These are phyloP conservation scores for Exophiala calicioides DNA, from an alignment of 2,329 filamentous ascomycete genomes.

Conservation along the genomic window DNA sequence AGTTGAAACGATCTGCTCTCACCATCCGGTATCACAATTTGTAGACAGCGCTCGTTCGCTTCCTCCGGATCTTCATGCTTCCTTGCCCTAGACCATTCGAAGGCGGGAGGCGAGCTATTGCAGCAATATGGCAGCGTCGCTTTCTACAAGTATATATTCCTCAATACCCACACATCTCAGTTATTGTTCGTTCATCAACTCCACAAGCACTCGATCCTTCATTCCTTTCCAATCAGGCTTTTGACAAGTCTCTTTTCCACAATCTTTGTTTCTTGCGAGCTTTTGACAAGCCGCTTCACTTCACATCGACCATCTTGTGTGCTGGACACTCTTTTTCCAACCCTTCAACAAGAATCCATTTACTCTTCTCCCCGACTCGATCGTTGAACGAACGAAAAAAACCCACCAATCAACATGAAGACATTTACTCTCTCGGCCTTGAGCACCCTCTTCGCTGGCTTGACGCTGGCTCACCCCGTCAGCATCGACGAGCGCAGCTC, in stretches of 20 bases:
- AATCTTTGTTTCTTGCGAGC: constrained; percentile 19
- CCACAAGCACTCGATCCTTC: constrained; percentile 16
- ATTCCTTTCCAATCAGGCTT: constrained; percentile 26
- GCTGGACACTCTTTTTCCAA: constrained; percentile 19
- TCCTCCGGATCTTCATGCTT: constrained; percentile 24
- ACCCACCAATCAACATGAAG: constrained; percentile 19
- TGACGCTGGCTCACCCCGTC: constrained; percentile 26
- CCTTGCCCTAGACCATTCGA: too few relatives aligned
- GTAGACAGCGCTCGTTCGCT: constrained; percentile 11
- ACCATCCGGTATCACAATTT: constrained; percentile 26
- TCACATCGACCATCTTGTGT: too few relatives aligned
- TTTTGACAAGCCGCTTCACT: constrained; percentile 26
- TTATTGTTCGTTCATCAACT: neutral
- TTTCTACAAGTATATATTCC: constrained; percentile 17
- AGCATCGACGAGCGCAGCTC: constrained; percentile 15
- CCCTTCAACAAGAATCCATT: neutral
- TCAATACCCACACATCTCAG: constrained; percentile 1
- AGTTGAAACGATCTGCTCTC: constrained; percentile 20
- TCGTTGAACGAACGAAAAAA: neutral
- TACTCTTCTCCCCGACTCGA: neutral
- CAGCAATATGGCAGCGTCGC: too few relatives aligned
- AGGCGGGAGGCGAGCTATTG: too few relatives aligned
- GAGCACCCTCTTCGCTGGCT: constrained; percentile 21
- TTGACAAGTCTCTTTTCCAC: constrained; percentile 27
- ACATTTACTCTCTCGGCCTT: constrained; percentile 23